Conservation (phyloP, 139 green algal species). For the Coelastrella sp. region DNA sequence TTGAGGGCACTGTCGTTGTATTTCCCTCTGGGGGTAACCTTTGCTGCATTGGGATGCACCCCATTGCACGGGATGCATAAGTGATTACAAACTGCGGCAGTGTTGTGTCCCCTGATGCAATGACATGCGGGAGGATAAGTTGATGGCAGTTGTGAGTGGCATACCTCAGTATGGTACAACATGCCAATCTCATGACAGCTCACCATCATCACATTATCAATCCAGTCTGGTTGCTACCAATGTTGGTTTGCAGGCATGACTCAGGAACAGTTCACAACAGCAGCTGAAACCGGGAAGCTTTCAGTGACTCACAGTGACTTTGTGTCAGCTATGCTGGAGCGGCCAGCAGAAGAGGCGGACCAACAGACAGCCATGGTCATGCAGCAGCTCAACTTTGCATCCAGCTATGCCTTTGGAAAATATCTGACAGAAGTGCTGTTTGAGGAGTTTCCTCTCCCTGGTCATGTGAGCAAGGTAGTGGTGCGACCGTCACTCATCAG, state of each 20-base stretch:
- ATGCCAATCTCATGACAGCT: too few relatives aligned
- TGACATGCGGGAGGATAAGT: too few relatives aligned
- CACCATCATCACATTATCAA: too few relatives aligned
- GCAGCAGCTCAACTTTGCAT: constrained; percentile 7
- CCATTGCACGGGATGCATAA: not conserved
- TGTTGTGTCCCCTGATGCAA: not conserved
- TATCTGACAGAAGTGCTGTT: constrained; percentile 62
- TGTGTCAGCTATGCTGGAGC: constrained; percentile 4
- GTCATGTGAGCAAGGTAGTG: not conserved
- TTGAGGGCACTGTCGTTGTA: too few relatives aligned
- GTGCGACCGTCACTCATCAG: constrained; percentile 41
- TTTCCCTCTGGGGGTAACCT: not conserved
- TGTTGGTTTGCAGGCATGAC: not conserved
- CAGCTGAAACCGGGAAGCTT: not conserved
- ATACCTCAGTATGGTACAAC: too few relatives aligned
- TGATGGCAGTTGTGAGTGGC: too few relatives aligned
- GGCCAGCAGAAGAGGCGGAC: not conserved
- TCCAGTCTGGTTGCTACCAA: too few relatives aligned
- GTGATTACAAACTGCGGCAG: not conserved
- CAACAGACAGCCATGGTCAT: not conserved
- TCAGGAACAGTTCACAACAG: not conserved
- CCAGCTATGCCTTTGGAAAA: constrained; percentile 10
- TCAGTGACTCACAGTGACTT: not conserved
- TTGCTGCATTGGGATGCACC: not conserved
- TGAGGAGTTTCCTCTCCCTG: constrained; percentile 27